Conservation (phyloP, 2,329 filamentous ascomycete species). For the Colletotrichum magnum region DNA sequence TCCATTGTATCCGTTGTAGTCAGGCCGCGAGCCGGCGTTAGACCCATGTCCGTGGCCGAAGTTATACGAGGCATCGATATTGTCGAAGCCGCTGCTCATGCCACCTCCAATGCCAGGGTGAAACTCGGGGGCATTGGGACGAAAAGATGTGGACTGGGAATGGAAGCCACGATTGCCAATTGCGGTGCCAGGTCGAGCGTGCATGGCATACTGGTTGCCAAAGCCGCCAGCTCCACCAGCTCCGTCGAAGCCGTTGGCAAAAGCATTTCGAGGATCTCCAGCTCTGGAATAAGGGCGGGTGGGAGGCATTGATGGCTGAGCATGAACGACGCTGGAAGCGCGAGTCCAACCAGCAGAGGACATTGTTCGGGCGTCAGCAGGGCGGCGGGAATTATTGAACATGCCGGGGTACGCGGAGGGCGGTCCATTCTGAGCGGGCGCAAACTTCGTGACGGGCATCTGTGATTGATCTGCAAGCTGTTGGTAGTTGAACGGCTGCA, state of each 20-base stretch:
- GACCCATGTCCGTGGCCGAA: constrained; percentile 21
- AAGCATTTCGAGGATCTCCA: constrained; percentile 14
- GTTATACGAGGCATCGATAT: constrained; percentile 28
- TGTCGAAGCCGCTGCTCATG: constrained; percentile 6
- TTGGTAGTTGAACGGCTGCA: constrained; percentile 32
- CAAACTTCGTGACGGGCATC: neutral
- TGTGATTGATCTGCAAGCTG: constrained; percentile 12
- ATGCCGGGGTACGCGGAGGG: constrained; percentile 28
- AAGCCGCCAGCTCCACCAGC: neutral
- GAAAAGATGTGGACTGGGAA: constrained; percentile 44
- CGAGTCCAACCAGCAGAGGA: constrained; percentile 36
- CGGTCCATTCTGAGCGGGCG: constrained; percentile 12
- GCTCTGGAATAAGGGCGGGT: constrained; percentile 24
- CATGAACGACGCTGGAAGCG: constrained; percentile 2
- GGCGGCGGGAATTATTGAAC: constrained; percentile 19
- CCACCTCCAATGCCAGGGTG: constrained; percentile 44
- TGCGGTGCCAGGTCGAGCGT: constrained; percentile 30
- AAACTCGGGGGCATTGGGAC: constrained; percentile 52
- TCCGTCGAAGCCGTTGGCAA: constrained; percentile 20
- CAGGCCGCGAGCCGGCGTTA: constrained; percentile 22
- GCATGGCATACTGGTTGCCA: constrained; percentile 7
- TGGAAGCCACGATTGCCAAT: constrained; percentile 32
- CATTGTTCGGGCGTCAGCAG: constrained; percentile 29
- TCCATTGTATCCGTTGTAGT: constrained; percentile 23
- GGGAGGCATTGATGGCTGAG: constrained; percentile 6